Evolutionary conservation across 2,329 filamentous ascomycete species (phyloP), one percentile per base, ranked within the genome.

Genomic region (Coniella lustricola): DNA sequence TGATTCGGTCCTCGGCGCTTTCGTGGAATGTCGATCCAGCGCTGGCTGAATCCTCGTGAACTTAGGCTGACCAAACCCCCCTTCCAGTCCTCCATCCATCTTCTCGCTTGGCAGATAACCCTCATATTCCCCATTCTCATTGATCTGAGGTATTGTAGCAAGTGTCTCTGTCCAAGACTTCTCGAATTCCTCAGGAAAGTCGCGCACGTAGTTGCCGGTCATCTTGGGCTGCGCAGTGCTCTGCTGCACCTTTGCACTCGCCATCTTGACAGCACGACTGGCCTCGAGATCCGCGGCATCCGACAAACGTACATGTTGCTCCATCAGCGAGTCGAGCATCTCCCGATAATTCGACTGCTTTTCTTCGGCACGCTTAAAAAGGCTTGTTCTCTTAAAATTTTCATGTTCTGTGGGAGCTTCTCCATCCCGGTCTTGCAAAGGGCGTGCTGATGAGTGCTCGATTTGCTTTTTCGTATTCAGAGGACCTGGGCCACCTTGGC

Each of bases 131-230:
- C 46, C 37, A 10, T 18, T 12, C n/a, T 54, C 48, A 12, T 16
- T 20, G 16, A 35, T 47, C 45, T 50, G n/a, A 8, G 49, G 46
- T 2, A 32, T 17, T 2, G 42, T 14, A 10, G 51, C 44, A 3
- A 53, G 33, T 9, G 51, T 50, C 29, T 47, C 39, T 21, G 60
- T 63, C 74, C 74, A 76, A 1, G 67, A 66, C 4, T 59, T 58
- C 0, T 66, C 55, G 47, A 75, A 76, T 3, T 77, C 74, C 50
- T 78, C 73, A 0, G 74, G 72, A 50, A 77, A 78, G 56, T 78
- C 75, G 29, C 68, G 69, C 8, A 62, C 61, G 52, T 70, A 77
- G 53, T 72, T 74, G 3, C 74, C 75, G 8, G 71, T 75, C 42
- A 77, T 49, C 9, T 51, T 40, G 31, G 25, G 13, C n/a, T 21